These are phyloP conservation scores for Aspergillus wentii DNA, from an alignment of 495 filamentous ascomycete genomes.

Conservation along the genomic window DNA sequence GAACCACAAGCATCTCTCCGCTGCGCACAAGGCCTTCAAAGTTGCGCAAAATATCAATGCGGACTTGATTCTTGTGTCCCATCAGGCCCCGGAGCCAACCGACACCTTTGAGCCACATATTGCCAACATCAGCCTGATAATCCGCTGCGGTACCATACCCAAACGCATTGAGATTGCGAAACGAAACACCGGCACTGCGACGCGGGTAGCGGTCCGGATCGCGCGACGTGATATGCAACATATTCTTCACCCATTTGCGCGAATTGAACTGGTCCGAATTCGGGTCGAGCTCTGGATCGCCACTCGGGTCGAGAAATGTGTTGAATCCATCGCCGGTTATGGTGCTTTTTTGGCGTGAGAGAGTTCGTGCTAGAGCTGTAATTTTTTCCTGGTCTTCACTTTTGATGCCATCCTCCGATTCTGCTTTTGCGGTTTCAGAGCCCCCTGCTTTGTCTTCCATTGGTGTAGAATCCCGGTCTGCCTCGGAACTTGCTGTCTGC, in stretches of 20 bases:
- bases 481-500: constrained; percentile 3
- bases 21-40: constrained; percentile 72
- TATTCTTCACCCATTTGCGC: constrained; percentile 43
- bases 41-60: constrained; percentile 69
- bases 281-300: constrained; percentile 39
- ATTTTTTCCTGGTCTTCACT: constrained; percentile 27
- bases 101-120: constrained; percentile 54
- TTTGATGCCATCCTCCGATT: constrained; percentile 20
- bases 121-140: constrained; percentile 68
- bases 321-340: constrained; percentile 27
- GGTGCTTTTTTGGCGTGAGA: constrained; percentile 31
- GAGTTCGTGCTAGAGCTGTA: constrained; percentile 30
- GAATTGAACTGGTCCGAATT: constrained; percentile 37
- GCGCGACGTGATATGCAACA: constrained; percentile 30
- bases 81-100: constrained; percentile 42
- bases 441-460: constrained; percentile 10
- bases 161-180: constrained; percentile 63
- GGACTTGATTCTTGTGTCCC: constrained; percentile 47
- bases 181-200: constrained; percentile 39
- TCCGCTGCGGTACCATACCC: constrained; percentile 70
- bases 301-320: constrained; percentile 36
- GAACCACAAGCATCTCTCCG: constrained; percentile 77
- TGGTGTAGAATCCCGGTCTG: neutral
- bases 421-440: constrained; percentile 11
- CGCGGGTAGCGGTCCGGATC: constrained; percentile 40